Percentiles rank a stretch among this genome's conserved stretches.
These are phyloP conservation scores for Talaromyces piceae DNA, from an alignment of 2,329 filamentous ascomycete species.

Conservation along the genomic window DNA sequence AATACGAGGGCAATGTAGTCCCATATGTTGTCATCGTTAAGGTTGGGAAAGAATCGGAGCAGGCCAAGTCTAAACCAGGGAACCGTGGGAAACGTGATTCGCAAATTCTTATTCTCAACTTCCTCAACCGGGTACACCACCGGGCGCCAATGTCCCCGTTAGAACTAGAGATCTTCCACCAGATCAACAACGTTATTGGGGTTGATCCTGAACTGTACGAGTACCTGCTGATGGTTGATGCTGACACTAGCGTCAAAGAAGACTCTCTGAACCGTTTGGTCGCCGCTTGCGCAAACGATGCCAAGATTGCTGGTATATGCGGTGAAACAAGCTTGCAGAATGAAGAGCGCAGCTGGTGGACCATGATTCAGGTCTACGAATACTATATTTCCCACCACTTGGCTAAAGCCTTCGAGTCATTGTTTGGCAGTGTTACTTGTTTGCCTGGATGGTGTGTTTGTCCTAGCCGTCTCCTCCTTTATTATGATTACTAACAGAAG, in stretches of 20 bases:
- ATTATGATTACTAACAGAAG: constrained; percentile 26
- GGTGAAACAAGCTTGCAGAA: constrained; percentile 96
- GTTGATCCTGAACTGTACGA: constrained; percentile 97
- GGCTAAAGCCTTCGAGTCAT: constrained; percentile 92
- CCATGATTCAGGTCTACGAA: constrained; percentile 99
- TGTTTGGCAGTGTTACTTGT: constrained; percentile 97
- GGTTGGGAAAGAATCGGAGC: constrained; percentile 93
- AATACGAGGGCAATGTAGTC: constrained; percentile 95
- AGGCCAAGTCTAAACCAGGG: constrained; percentile 81
- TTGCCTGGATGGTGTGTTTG: constrained; percentile 88
- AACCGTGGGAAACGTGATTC: constrained; percentile 99
- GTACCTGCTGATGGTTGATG: constrained; percentile 94
- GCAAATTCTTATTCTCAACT: constrained; percentile 91
- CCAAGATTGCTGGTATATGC: constrained; percentile 94
- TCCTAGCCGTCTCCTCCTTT: not conserved
- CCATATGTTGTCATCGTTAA: constrained; percentile 95
- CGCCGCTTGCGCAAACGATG: constrained; percentile 84
- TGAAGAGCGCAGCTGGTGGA: constrained; percentile 93
- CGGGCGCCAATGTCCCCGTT: constrained; percentile 89
- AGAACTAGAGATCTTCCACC: constrained; percentile 96
- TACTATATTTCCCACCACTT: constrained; percentile 99
- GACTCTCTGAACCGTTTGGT: constrained; percentile 90
- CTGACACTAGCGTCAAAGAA: constrained; percentile 87
- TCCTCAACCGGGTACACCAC: constrained; percentile 96
- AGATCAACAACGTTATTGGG: constrained; percentile 98